A percentile compares a stretch with the other conserved stretches of the same genome.
These are phyloP conservation scores for Colletotrichum scovillei DNA, from an alignment of 2,329 filamentous ascomycete genomes.

Conservation along the genomic window DNA sequence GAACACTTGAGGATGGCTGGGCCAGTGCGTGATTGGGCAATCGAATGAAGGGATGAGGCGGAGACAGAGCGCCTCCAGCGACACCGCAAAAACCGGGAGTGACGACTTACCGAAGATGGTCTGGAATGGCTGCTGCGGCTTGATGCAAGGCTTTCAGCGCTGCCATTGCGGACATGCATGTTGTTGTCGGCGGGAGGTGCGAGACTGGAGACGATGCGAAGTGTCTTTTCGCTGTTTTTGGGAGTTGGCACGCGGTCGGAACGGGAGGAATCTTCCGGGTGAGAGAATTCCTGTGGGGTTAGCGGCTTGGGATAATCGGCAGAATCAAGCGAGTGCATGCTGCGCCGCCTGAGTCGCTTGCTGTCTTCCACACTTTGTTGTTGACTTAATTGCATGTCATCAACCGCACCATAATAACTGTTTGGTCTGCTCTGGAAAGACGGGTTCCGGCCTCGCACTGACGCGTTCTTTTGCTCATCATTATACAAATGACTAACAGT, in stretches of 20 bases:
- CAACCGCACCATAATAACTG: conserved; percentile 63
- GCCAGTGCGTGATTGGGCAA: conserved; percentile 56
- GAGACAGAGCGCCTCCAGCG: background rate
- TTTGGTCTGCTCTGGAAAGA: conserved; percentile 60
- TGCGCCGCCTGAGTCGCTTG: conserved; percentile 84
- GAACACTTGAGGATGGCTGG: conserved; percentile 43
- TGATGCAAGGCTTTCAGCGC: conserved; percentile 73
- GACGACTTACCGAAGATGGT: conserved; percentile 72
- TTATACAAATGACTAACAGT: conserved; percentile 67
- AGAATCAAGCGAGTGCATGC: conserved; percentile 75
- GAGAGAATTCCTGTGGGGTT: conserved; percentile 50
- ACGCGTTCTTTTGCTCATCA: conserved; percentile 39
- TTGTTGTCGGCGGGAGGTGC: conserved; percentile 40
- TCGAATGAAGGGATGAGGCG: conserved; percentile 37
- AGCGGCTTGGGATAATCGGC: conserved; percentile 53
- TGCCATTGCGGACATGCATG: conserved; percentile 62
- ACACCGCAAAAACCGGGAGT: conserved; percentile 28
- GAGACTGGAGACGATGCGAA: conserved; percentile 46
- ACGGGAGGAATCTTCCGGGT: conserved; percentile 42
- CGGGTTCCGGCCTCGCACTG: conserved; percentile 42
- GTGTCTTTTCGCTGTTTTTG: conserved; percentile 50
- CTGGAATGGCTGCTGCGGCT: conserved; percentile 69
- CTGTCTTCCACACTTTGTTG: conserved; percentile 73
- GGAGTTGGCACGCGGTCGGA: conserved; percentile 34
- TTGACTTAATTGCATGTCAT: conserved; percentile 76